Percentiles rank a stretch among this genome's conserved stretches.
Conservation (phyloP, 768 basidiomycete genomes). For the Phylloporus arenicola region DNA sequence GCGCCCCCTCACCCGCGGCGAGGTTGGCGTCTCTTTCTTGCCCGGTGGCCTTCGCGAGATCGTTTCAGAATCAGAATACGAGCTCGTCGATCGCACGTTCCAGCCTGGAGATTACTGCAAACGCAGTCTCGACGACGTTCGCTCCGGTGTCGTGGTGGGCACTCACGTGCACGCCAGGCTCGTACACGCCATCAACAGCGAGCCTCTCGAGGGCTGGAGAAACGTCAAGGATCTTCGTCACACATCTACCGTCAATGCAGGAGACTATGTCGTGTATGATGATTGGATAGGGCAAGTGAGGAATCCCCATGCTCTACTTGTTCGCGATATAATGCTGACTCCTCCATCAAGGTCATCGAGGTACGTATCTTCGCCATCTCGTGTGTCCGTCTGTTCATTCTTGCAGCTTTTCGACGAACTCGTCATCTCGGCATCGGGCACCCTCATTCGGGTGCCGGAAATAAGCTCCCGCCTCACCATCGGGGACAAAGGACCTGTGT, state of each 20-base stretch:
- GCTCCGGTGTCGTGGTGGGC: conserved; percentile 69
- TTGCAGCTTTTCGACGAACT: conserved; percentile 78
- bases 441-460: conserved; percentile 71
- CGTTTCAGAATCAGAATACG: conserved; percentile 60
- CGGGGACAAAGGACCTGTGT: conserved; percentile 70
- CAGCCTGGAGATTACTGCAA: conserved; percentile 81
- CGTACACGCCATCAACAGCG: conserved; percentile 67
- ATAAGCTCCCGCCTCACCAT: conserved; percentile 69
- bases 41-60: conserved; percentile 57
- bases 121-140: conserved; percentile 64
- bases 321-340: conserved; percentile 7
- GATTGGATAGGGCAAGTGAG: conserved; percentile 89
- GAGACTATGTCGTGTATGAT: conserved; percentile 76
- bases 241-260: conserved; percentile 59
- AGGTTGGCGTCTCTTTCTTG: conserved; percentile 76
- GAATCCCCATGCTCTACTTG: conserved; percentile 6
- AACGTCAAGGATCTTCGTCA: conserved; percentile 51
- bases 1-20: conserved; percentile 68
- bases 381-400: conserved; percentile 11
- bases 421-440: conserved; percentile 60
- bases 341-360: conserved; percentile 59
- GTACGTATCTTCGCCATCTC: conserved; percentile 36
- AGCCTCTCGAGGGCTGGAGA: conserved; percentile 59
- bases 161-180: conserved; percentile 60
- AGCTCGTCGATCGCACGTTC: conserved; percentile 70